Evolutionary conservation across 164 flowering plant genomes (phyloP).

Genomic region (Tetrastigma voinierianum): DNA sequence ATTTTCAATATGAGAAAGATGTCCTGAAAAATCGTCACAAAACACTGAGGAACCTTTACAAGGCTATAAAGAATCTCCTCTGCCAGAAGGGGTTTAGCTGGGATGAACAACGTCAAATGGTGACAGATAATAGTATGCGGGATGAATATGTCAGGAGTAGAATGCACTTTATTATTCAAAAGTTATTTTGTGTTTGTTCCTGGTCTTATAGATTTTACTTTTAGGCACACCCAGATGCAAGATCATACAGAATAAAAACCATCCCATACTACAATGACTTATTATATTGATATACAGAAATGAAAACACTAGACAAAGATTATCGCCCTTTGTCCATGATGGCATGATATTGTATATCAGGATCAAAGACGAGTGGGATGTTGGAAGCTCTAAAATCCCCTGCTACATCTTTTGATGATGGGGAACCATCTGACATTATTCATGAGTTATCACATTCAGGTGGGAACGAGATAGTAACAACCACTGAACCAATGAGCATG

Average conservation of each 20-base stretch:
- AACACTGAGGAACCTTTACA: conserved; percentile 51
- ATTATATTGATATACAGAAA: conserved; percentile 40
- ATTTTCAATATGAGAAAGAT: conserved; percentile 42
- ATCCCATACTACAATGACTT: conserved; percentile 46
- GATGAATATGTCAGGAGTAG: conserved; percentile 59
- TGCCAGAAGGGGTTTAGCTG: conserved; percentile 51
- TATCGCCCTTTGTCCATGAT: not conserved
- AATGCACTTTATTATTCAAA: not conserved
- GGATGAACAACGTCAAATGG: conserved; percentile 56
- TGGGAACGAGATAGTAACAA: conserved; percentile 5
- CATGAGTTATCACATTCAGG: conserved; percentile 6
- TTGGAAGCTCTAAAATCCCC: too few relatives aligned
- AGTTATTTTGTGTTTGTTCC: not conserved
- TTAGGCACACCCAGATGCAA: conserved; percentile 55
- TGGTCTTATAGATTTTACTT: conserved; percentile 3
- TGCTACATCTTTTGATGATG: conserved; percentile 6
- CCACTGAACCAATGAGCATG: conserved; percentile 1
- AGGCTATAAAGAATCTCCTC: conserved; percentile 41
- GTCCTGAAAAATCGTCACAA: conserved; percentile 58
- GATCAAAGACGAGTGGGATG: not conserved
- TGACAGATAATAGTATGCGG: conserved; percentile 50
- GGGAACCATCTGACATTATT: conserved; percentile 14
- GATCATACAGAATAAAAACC: conserved; percentile 47
- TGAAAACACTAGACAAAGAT: conserved; percentile 15
- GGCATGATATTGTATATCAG: not conserved